phyloP scores from a whole-genome alignment of 2,329 filamentous ascomycete genomes.

The Akanthomyces lecanii region DNA sequence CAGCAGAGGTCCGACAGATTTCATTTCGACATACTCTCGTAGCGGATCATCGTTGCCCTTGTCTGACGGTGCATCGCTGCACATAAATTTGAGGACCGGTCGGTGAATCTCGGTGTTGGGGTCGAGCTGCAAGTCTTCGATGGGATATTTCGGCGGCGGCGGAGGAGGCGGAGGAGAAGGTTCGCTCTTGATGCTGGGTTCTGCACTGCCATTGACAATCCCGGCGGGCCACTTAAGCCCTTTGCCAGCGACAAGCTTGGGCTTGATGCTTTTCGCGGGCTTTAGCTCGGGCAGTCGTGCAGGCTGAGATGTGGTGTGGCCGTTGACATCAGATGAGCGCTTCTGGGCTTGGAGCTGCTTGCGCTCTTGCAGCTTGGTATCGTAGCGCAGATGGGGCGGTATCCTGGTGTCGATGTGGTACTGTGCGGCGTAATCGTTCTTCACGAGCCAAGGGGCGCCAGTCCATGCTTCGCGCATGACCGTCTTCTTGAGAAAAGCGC shows the following conservation, averaged over 20 bases:
- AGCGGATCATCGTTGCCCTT: constrained; percentile 33
- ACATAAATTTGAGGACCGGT: constrained; percentile 74
- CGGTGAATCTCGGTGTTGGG: constrained; percentile 63
- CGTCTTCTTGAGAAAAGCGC: constrained; percentile 92
- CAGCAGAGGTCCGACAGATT: constrained; percentile 77
- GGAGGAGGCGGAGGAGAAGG: constrained; percentile 48
- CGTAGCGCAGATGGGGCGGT: constrained; percentile 75
- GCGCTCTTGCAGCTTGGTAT: constrained; percentile 71
- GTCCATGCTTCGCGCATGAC: constrained; percentile 90
- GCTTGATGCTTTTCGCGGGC: constrained; percentile 34
- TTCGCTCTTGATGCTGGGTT: constrained; percentile 25
- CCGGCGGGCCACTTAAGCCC: constrained; percentile 53
- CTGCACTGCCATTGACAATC: constrained; percentile 30
- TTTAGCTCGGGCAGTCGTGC: constrained; percentile 68
- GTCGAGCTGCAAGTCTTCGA: constrained; percentile 83
- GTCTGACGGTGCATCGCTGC: constrained; percentile 55
- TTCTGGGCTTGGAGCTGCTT: constrained; percentile 67
- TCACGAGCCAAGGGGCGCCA: constrained; percentile 95
- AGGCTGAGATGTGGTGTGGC: constrained; percentile 31
- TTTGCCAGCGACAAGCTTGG: constrained; percentile 49
- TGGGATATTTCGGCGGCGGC: constrained; percentile 83
- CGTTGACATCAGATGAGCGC: constrained; percentile 51
- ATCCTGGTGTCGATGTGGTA: constrained; percentile 87
- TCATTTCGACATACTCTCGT: constrained; percentile 62
- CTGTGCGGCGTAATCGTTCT: constrained; percentile 73